phyloP scores from a whole-genome alignment of 2,329 filamentous ascomycete genomes.

The Aspergillus piperis region DNA sequence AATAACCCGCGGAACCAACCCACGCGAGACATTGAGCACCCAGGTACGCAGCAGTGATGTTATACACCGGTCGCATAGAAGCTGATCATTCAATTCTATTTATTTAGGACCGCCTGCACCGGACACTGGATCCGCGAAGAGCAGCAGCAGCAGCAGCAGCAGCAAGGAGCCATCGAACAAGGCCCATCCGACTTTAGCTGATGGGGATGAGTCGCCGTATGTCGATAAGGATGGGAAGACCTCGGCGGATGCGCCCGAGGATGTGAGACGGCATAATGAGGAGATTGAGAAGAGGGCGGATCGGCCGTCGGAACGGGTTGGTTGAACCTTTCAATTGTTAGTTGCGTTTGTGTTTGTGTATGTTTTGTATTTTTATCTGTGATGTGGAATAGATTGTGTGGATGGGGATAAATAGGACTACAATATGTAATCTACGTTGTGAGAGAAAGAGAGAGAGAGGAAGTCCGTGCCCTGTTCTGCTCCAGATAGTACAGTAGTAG shows the following conservation, averaged over 20 bases:
- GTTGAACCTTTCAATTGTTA: slow-evolving; percentile 27
- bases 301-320: slow-evolving; percentile 33
- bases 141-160: neutral
- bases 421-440: too few species aligned
- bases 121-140: slow-evolving; percentile 14
- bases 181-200: slow-evolving; percentile 35
- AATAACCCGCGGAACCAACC: slow-evolving; percentile 13
- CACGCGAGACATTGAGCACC: slow-evolving; percentile 27
- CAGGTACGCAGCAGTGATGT: slow-evolving; percentile 16
- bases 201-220: slow-evolving; percentile 33
- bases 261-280: slow-evolving; percentile 39
- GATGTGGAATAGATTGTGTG: neutral
- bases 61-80: neutral
- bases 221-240: slow-evolving; percentile 31
- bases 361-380: neutral
- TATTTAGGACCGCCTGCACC: slow-evolving; percentile 25
- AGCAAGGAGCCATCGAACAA: slow-evolving; percentile 36
- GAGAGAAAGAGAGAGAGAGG: too few species aligned
- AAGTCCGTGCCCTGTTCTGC: neutral
- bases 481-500: neutral
- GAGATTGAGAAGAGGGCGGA: slow-evolving; percentile 38
- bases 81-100: neutral
- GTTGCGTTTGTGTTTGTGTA: slow-evolving; percentile 12
- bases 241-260: slow-evolving; percentile 31
- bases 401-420: neutral